Evolutionary conservation across 495 filamentous ascomycete species (phyloP), one percentile per base, ranked within the genome.

Genomic region (Aspergillus saccharolyticus): DNA sequence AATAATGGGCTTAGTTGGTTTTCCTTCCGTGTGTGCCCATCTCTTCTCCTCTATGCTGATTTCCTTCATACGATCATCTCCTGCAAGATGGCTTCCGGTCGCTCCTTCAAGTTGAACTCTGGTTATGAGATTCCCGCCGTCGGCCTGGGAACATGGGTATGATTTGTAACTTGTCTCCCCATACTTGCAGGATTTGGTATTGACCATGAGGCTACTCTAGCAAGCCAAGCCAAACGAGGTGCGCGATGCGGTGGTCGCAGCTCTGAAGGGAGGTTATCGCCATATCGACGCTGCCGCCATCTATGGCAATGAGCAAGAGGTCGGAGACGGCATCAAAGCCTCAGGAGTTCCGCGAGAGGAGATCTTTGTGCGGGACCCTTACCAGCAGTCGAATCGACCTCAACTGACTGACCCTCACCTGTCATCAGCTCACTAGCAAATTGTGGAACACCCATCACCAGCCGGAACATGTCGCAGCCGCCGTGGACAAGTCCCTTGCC

Each of bases 271-370:
- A 15, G 44, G 44, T 7, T 91, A 86, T 67, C 70, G 73, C 55
- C 88, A 91, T 61, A 75, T 90, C 15, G 89, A 93, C 70, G 83
- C 84, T 14, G 89, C 89, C 82, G 83, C 79, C 9, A 22, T 46
- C 10, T 91, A 93, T 73, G 80, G 81, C 63, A 91, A 89, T 52
- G 89, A 91, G 64, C 56, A 67, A 17, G 87, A 90, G 61, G 75
- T 89, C 25, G 89, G 89, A 44, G 63, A 73, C 10, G 88, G 83
- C 21, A 89, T 91, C 69, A 79, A 84, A 60, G 66, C 65, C 10
- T 59, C 57, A 5, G 79, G 78, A 18, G 69, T 91, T 0, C 77
- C 83, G 0, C 82, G 88, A 3, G 74, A 78, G 44, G 78, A 86
- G 55, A 78, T 92, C 18, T 46, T 46, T 6, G 44, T 46, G 17